A percentile compares a stretch with the other conserved stretches of the same genome.
Evolutionary conservation across 805 yeast species (phyloP).

Genomic region (Teunomyces lycoperdinae): DNA sequence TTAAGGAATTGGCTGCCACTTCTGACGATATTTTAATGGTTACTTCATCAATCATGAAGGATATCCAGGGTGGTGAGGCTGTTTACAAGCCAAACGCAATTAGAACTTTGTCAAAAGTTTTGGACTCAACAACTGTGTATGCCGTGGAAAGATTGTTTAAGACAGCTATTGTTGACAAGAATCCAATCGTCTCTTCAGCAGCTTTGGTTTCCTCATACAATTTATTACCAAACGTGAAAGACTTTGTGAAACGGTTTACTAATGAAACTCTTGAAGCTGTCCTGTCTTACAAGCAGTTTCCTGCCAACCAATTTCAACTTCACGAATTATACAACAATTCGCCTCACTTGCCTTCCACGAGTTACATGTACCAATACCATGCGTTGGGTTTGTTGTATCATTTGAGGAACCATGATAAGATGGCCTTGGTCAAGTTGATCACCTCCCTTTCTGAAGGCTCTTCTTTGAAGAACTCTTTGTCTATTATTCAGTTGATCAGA

Average conservation of each 20-base stretch:
- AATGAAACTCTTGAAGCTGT: conserved; percentile 95
- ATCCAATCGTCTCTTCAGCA: conserved; percentile 88
- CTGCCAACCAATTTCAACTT: conserved; percentile 46
- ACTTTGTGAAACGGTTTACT: conserved; percentile 88
- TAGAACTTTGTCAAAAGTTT: conserved; percentile 83
- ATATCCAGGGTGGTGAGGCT: conserved; percentile 84
- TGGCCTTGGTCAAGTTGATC: conserved; percentile 89
- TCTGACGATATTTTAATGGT: conserved; percentile 96
- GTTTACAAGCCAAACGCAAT: conserved; percentile 92
- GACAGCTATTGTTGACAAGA: conserved; percentile 86
- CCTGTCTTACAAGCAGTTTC: conserved; percentile 54
- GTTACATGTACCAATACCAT: conserved; percentile 89
- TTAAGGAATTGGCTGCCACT: conserved; percentile 80
- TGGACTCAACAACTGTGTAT: conserved; percentile 87
- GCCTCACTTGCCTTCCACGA: conserved; percentile 57
- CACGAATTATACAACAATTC: conserved; percentile 57
- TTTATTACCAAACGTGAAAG: conserved; percentile 83
- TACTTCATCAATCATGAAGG: conserved; percentile 96
- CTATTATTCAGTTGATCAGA: conserved; percentile 81
- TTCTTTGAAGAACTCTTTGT: conserved; percentile 72
- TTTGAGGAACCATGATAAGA: conserved; percentile 84
- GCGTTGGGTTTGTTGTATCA: conserved; percentile 89
- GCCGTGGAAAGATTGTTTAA: conserved; percentile 91
- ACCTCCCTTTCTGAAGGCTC: conserved; percentile 67
- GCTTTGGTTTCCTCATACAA: conserved; percentile 91